Evolutionary conservation across 257 asterid species (phyloP), one percentile per base, ranked within the genome.

Genomic region (Penstemon eatonii): DNA sequence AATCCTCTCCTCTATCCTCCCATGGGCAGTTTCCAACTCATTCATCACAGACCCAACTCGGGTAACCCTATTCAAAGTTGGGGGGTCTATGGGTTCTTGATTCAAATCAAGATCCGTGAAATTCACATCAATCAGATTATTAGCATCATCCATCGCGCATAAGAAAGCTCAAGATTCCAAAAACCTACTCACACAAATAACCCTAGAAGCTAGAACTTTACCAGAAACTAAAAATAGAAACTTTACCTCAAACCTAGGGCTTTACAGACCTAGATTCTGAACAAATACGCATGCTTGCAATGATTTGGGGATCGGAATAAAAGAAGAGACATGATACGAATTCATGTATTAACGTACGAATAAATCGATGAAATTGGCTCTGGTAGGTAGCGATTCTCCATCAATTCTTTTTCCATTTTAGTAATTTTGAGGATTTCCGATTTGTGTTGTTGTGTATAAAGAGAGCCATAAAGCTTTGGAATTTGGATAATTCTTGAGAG

Each of bases 1-100:
- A 68, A 93, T 82, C 56, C 99, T 82, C 72, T 86, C 89, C 73
- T 85, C 87, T 63, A 90, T 88, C 83, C 87, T 80, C 60, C 67
- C 84, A 66, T 89, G 87, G 54, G 85, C 80, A 64, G 81, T 73
- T 67, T 80, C 94, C 78, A 84, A 68, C 49, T 82, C 94, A 76
- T 73, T 78, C 79, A 82, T 54, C 62, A 83, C 42, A 57, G 90
- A 85, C 60, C 86, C 85, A 40, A 25, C 33, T 25, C 33, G 33
- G 33, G 33, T 25, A 57, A 64, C 80, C 66, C 89, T 71, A 67
- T 68, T 85, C 33, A 25, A 25, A 58, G 87, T 69, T 41, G 68
- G 83, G 64, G 68, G 83, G 64, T 78, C 82, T 38, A 49, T 8
- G 4, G 95, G 93, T 54, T 82, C 95, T 78, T 82, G 95, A 81